Evolutionary conservation across 257 asterid species (phyloP), one percentile per base, ranked within the genome.

Genomic region (Rubia yunnanensis): DNA sequence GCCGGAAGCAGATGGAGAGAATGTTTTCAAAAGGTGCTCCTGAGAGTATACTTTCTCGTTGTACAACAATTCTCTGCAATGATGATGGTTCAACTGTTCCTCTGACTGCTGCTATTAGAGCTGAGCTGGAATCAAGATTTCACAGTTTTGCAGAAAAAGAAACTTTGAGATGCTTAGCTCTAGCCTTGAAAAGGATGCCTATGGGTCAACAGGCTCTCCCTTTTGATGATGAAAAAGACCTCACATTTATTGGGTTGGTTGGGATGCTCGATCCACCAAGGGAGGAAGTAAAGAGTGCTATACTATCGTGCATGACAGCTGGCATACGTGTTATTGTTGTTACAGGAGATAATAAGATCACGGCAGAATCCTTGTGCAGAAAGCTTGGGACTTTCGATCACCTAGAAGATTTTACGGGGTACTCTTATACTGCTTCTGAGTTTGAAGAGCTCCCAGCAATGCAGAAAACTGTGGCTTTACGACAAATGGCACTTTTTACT

Each of bases 231-330:
- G 99, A 94, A 75, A 88, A 77, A 62, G 95, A 89, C 76, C 99
- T 94, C 60, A 90, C 97, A 54, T 90, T 90, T 90, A 85, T 94
- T 94, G 99, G 99, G 95, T 90, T 94, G 99, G 94, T 90, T 86
- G 99, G 99, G 69, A 94, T 94, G 99, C 96, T 86, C 78, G 99
- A 94, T 83, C 99, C 99, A 60, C 99, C 99, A 53, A 86, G 97
- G 85, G 96, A 91, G 80, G 97, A 90, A 86, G 99, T 94, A 50
- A 83, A 82, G 70, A 80, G 85, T 71, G 99, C 99, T 66, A 85
- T 94, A 70, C 86, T 82, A 78, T 86, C 99, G 31, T 94, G 99
- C 81, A 84, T 90, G 97, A 88, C 95, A 13, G 99, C 99, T 70
- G 99, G 99, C 69, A 94, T 94, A 79, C 97, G 97, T 63, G 99